Base-by-base conservation (phyloP, 805 yeast species). In the Candida rishiriensis region DNA sequence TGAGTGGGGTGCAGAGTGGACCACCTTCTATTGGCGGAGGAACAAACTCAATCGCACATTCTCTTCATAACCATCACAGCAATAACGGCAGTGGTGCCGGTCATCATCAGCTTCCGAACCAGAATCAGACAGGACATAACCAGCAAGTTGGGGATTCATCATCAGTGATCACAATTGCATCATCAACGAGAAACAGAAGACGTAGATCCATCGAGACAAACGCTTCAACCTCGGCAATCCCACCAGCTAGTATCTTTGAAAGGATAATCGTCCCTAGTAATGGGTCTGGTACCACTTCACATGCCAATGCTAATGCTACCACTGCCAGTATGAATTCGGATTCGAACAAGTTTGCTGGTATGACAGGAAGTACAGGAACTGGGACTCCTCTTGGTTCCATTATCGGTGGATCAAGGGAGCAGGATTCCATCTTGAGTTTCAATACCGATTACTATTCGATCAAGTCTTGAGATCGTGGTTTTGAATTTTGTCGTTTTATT, bases 161-260 rank as follows among this genome's bases (percentile, higher is more conserved):
- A 0, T 61, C 66, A 2, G 61, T 65, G 16, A 52, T 65, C 6
- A 65, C 69, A 1, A 55, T 65, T 42, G 68, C 68, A 2, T 57
- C 64, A 32, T 61, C 66, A 2, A 60, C 66, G 2, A 54, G 68
- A 18, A 57, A 62, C 38, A 48, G 63, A 37, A 49, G 67, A 44
- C 48, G 68, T 31, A 46, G 66, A 16, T 61, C 66, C 21, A 56
- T 70, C 9, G 72, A 75, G 34, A 73, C 77, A 26, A 82, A 79
- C 51, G 78, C 86, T 16, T 78, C 85, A 40, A 78, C 85, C 0
- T 69, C 79, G 26, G 88, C 88, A 0, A 82, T 83, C 14, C 79
- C 88, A 1, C 88, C 89, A 0, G 84, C 86, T n/a, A 78, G 85
- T 50, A 79, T 83, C 10, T 65, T 80, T 65, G 88, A 81, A 51